Evolutionary conservation across 225 moss, liverwort and hornwort species (phyloP).

Genomic region (Sphagnum contortum): DNA sequence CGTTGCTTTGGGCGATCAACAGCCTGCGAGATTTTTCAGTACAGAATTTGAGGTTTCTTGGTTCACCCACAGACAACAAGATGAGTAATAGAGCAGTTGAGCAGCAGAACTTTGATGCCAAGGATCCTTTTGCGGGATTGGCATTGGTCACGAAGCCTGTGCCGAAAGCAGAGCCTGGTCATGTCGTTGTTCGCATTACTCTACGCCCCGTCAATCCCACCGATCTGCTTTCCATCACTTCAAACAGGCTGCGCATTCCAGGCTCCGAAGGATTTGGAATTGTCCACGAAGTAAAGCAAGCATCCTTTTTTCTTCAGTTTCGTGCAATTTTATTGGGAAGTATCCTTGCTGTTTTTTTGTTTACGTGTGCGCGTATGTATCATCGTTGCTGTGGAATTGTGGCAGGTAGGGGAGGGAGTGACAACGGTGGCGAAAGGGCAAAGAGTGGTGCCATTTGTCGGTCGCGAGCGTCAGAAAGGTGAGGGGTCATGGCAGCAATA

Average conservation of each 20-base stretch:
- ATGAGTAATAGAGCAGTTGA: constrained; percentile 37
- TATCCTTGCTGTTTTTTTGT: neutral
- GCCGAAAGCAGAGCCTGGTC: constrained; percentile 11
- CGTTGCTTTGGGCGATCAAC: too few species aligned
- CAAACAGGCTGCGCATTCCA: constrained; percentile 4
- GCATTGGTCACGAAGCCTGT: constrained; percentile 18
- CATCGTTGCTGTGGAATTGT: neutral
- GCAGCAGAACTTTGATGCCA: constrained; percentile 17
- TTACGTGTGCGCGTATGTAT: neutral
- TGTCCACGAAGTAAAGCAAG: constrained; percentile 13
- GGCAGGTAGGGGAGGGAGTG: constrained; percentile 15
- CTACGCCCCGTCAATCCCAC: constrained; percentile 14
- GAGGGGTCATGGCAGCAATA: constrained; percentile 56
- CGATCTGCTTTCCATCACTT: constrained; percentile 4
- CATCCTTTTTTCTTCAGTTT: neutral
- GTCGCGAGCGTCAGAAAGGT: constrained; percentile 20
- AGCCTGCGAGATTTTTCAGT: too few species aligned
- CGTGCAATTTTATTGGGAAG: neutral
- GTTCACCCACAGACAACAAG: constrained; percentile 2
- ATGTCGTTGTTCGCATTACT: constrained; percentile 20
- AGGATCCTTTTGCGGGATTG: constrained; percentile 31
- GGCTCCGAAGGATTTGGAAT: constrained; percentile 28
- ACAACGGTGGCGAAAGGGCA: constrained; percentile 32
- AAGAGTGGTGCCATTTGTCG: constrained; percentile 40
- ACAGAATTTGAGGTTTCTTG: neutral